Base-by-base conservation (phyloP, 345 rosid genomes). In the Aquilaria malaccensis region DNA sequence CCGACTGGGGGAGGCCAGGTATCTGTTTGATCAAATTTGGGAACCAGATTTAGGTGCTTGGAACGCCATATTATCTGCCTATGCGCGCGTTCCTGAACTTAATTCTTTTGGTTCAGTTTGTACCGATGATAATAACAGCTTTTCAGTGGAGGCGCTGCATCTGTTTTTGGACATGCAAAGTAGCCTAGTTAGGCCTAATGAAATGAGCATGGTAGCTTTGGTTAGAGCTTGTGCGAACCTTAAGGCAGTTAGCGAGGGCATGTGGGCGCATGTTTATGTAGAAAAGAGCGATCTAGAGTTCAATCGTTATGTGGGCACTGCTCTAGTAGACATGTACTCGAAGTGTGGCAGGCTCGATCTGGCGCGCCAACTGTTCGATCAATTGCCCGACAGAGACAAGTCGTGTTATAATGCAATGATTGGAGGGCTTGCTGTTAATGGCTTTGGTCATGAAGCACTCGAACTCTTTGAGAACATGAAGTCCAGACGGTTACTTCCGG, bases 11-110 rank as follows among this genome's bases (percentile, higher is more conserved):
- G 71, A 59, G 53, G 88, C 89, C 59, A 71, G 83, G 29, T 62
- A 60, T 51, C 5, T 88, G 67, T 88, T 88, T 54, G 72, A 78
- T 62, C 82, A 69, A 56, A 85, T 83, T 52, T 55, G 50, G 11
- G 63, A 53, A 50, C 92, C 88, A 4, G 86, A 88, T 81, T 80
- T 83, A 61, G 81, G 84, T 14, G 66, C 78, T 1, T 85, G 96
- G 89, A 88, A 88, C 51, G 74, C 83, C 12, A 66, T 83, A 48
- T 70, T 88, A n/a, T 37, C 68, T 64, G 87, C 89, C 30, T 80
- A 80, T 66, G 83, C 87, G 46, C 68, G 70, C 52, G 63, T 61
- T 37, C 37, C 22, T 49, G 56, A 60, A 32, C 45, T n/a, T 45
- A 55, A 58, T 45, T 13, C 33, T 10, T 52, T 56, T 14, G 30